Evolutionary conservation across 352 stramenopile species (phyloP).

Genomic region (Phytophthora chlamydospora): DNA sequence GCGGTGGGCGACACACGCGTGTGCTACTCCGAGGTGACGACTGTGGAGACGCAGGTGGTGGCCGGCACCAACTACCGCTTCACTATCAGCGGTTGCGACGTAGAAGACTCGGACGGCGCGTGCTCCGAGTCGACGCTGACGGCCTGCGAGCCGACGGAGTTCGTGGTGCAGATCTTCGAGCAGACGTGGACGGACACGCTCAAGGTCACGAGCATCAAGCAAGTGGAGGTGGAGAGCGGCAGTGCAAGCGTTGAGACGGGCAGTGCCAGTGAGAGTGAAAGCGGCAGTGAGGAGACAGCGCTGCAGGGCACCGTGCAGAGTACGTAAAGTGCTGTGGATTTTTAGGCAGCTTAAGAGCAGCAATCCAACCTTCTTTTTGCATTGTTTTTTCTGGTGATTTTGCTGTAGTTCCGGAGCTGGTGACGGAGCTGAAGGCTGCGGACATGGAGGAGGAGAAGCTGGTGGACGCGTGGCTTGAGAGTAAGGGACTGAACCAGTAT

Average conservation of each 20-base stretch:
- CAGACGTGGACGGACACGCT: constrained; percentile 69
- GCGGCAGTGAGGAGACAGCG: constrained; percentile 8
- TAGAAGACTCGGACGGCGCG: constrained; percentile 42
- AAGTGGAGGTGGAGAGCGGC: constrained; percentile 7
- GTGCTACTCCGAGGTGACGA: constrained; percentile 44
- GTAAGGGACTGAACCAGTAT: constrained; percentile 64
- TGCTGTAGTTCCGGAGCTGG: constrained; percentile 19
- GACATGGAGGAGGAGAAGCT: constrained; percentile 54
- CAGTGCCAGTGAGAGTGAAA: constrained; percentile 9
- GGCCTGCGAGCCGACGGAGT: constrained; percentile 39
- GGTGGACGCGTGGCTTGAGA: constrained; percentile 67
- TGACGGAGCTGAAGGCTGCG: neutral
- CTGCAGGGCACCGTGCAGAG: constrained; percentile 16
- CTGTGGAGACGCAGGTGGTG: constrained; percentile 70
- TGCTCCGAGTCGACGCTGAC: constrained; percentile 39
- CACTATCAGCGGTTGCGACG: constrained; percentile 56
- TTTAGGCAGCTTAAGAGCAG: constrained; percentile 10
- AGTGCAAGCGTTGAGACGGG: neutral
- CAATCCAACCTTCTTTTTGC: constrained; percentile 16
- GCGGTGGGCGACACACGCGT: constrained; percentile 45
- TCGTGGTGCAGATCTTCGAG: constrained; percentile 61
- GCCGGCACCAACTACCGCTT: constrained; percentile 82
- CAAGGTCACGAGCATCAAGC: constrained; percentile 59
- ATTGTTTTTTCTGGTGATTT: constrained; percentile 9
- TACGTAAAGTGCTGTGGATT: constrained; percentile 27